Conservation (phyloP, 1,139 yeast genomes). For the Saccharomyces hybrid region DNA sequence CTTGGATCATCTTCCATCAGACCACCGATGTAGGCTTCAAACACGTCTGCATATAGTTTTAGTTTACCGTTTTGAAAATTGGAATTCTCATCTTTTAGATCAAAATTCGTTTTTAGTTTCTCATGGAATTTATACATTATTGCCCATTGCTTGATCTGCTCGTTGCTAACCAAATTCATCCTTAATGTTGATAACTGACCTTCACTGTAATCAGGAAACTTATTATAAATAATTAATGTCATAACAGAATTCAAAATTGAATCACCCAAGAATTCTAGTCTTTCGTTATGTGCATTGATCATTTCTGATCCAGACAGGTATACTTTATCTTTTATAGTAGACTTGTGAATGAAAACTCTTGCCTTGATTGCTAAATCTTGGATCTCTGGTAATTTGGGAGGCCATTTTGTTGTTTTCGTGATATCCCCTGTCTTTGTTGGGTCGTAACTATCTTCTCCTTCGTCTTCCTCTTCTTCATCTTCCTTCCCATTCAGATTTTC, state of each 20-base stretch:
- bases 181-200: slow-evolving; percentile 74
- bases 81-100: slow-evolving; percentile 27
- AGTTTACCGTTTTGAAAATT: slow-evolving; percentile 30
- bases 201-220: slow-evolving; percentile 67
- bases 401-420: slow-evolving; percentile 27
- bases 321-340: slow-evolving; percentile 54
- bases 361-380: slow-evolving; percentile 50
- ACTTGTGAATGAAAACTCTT: slow-evolving; percentile 77
- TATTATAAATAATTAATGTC: slow-evolving; percentile 56
- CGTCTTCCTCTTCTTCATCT: slow-evolving; percentile 11
- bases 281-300: slow-evolving; percentile 68
- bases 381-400: slow-evolving; percentile 68
- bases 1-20: slow-evolving; percentile 50
- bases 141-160: slow-evolving; percentile 64
- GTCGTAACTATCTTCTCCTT: slow-evolving; percentile 17
- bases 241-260: slow-evolving; percentile 70
- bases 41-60: slow-evolving; percentile 39
- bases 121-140: slow-evolving; percentile 61
- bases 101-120: slow-evolving; percentile 41
- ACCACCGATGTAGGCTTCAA: slow-evolving; percentile 91
- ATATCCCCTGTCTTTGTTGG: slow-evolving; percentile 8
- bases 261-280: slow-evolving; percentile 91
- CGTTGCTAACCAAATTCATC: slow-evolving; percentile 66
- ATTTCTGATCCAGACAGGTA: slow-evolving; percentile 51
- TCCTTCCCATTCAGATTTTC: slow-evolving; percentile 2